Evolutionary conservation across 495 filamentous ascomycete genomes (phyloP), one percentile per base, ranked within the genome.

Genomic region (Sordaria brevicollis): DNA sequence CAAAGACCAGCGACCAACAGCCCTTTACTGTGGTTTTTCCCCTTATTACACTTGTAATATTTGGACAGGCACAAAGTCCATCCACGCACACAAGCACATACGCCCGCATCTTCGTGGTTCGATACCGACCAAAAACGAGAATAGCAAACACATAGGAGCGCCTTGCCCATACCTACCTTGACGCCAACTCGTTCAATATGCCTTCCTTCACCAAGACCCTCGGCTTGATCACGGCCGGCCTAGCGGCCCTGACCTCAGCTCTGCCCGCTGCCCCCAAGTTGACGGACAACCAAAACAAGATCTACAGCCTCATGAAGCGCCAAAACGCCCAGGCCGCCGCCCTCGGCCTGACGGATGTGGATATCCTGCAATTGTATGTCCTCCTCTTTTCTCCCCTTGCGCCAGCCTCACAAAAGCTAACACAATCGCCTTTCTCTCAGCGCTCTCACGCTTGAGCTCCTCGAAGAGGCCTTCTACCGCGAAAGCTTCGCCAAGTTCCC

Each of bases 361-460:
- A 91, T 75, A 90, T 91, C 70, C 84, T 91, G 21, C 87, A 91
- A 85, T 91, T 91, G 89, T 91, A 83, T 77, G 87, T 72, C 13
- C 6, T 19, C 19, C 67, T 29, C 19, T 57, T 15, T 6, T 65
- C 34, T 11, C n/a, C 34, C 10, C 39, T 15, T n/a, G 33, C 19
- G 1, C 19, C 2, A 19, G 25, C 19, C 35, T 31, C 10, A 34
- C 33, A 15, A n/a, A 37, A 43, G 35, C 70, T 75, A 68, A 79
- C 73, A 67, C 69, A 78, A 65, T 19, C 67, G n/a, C 21, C 35
- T 35, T 11, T 25, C 35, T 35, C 10, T 25, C 70, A 89, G 87
- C 72, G 88, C 88, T 69, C 81, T 90, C 68, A 90, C 88, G 13
- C 79, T 89, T 21, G 88, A 90, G 78, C 86, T 87, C 76, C 86